A percentile compares a stretch with the other conserved stretches of the same genome.
phyloP scores from a whole-genome alignment of 2,329 filamentous ascomycete species.

The Trichoderma semiorbis region DNA sequence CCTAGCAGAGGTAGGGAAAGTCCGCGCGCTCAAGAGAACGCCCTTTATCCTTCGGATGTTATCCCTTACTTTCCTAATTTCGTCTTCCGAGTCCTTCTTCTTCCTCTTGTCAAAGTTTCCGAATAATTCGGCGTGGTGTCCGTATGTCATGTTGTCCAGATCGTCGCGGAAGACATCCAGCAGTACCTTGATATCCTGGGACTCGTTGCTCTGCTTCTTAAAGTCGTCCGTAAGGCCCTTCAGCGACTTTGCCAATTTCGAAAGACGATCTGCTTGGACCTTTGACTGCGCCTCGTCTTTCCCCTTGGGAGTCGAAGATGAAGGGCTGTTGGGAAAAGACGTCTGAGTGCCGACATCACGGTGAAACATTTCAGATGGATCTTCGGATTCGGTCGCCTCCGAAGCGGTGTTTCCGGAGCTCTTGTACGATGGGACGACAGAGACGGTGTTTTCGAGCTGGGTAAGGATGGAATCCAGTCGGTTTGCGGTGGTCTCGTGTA shows the following conservation, averaged over 20 bases:
- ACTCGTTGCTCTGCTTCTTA: slow-evolving; percentile 43
- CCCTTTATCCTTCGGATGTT: slow-evolving; percentile 79
- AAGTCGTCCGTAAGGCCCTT: slow-evolving; percentile 43
- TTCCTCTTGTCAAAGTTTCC: slow-evolving; percentile 40
- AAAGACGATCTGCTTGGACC: slow-evolving; percentile 42
- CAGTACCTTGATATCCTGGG: slow-evolving; percentile 50
- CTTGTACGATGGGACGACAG: slow-evolving; percentile 50
- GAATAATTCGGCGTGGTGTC: slow-evolving; percentile 36
- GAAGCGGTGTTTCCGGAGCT: slow-evolving; percentile 23
- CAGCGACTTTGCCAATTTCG: slow-evolving; percentile 41
- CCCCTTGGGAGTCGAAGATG: slow-evolving; percentile 18
- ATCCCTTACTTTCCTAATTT: slow-evolving; percentile 68
- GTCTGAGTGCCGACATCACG: slow-evolving; percentile 79
- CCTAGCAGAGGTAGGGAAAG: slow-evolving; percentile 56
- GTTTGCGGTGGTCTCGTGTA: slow-evolving; percentile 46
- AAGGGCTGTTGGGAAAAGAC: slow-evolving; percentile 35
- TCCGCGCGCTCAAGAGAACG: slow-evolving; percentile 68
- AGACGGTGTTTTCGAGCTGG: slow-evolving; percentile 56
- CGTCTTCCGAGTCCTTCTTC: slow-evolving; percentile 60
- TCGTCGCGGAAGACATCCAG: slow-evolving; percentile 62
- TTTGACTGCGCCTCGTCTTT: slow-evolving; percentile 30
- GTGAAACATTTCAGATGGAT: slow-evolving; percentile 77
- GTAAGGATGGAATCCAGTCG: slow-evolving; percentile 46
- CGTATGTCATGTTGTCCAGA: slow-evolving; percentile 58
- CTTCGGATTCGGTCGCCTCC: slow-evolving; percentile 49